Conservation (phyloP, 1,284 basidiomycete species). For the Sanghuangporus baumii region DNA sequence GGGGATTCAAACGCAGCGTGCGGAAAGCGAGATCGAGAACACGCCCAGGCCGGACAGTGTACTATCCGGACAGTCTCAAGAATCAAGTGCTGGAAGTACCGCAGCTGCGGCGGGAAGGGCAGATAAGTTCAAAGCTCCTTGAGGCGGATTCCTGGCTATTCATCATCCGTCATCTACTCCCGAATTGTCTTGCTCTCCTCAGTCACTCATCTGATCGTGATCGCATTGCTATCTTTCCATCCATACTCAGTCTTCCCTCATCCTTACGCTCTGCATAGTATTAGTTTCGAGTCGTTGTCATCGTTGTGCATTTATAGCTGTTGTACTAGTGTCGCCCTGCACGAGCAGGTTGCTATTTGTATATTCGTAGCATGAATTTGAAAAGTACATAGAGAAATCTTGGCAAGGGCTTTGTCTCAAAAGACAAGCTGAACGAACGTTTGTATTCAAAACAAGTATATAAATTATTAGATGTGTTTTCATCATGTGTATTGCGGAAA, state of each 20-base stretch:
- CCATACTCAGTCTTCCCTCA: not conserved
- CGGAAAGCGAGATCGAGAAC: conserved; percentile 1
- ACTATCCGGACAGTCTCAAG: not conserved
- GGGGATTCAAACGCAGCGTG: conserved; percentile 13
- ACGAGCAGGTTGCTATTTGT: not conserved
- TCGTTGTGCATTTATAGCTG: not conserved
- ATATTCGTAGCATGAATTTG: not conserved
- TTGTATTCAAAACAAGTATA: too few relatives aligned
- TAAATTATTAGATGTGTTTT: too few relatives aligned
- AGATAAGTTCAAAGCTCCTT: not conserved
- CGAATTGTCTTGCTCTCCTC: not conserved
- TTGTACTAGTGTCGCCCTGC: not conserved
- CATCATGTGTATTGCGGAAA: too few relatives aligned
- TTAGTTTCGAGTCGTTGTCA: not conserved
- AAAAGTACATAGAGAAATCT: not conserved
- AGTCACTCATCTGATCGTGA: not conserved
- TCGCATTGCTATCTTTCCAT: not conserved
- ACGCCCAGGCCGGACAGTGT: not conserved
- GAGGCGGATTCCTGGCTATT: not conserved
- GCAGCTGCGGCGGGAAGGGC: not conserved
- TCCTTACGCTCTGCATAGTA: not conserved
- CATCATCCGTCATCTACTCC: not conserved
- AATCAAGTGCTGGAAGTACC: not conserved
- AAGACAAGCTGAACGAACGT: not conserved
- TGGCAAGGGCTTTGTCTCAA: not conserved